Evolutionary conservation across 495 filamentous ascomycete genomes (phyloP), one percentile per base, ranked within the genome.

Genomic region (Aspergillus biplanus): DNA sequence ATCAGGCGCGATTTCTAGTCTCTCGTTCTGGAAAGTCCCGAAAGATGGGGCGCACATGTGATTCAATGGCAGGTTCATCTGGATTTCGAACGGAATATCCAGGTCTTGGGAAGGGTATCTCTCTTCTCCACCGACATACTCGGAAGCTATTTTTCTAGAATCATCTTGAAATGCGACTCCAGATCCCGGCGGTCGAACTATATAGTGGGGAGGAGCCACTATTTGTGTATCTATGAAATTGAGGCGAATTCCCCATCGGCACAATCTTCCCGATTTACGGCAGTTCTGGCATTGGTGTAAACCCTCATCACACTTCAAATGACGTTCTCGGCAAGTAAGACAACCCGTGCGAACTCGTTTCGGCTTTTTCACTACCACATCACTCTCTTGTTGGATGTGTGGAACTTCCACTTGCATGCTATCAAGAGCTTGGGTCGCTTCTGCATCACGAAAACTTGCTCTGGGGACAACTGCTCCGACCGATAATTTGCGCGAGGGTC

Each of bases 141-240:
- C 92, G 1, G 91, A 93, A 7, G 95, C 95, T 69, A 98, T 97
- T 50, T 90, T 82, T 35, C 94, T 85, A 32, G 93, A 97, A 66
- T 98, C 93, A 70, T 98, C 95, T 64, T 89, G 83, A 65, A 99
- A 97, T 65, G 64, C 82, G 77, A 93, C 87, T 69, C 84, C 83
- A 83, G 89, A 91, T 13, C 91, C 88, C 4, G 82, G 73, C 6
- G 87, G 84, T 3, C 81, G 86, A 21, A 83, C 81, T 50, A 89
- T 70, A 46, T 84, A 78, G 58, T 79, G 73, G 0, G 91, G 91
- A 35, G 92, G 92, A 12, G 80, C 81, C 67, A 88, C 85, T 50
- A 87, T 87, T 58, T 89, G 86, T 7, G 87, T 91, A 69, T 97
- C 93, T 65, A 97, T 93, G 69, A 97, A 99, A 72, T 98, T 99